A percentile compares a stretch with the other conserved stretches of the same genome.
Evolutionary conservation across 2,329 filamentous ascomycete species (phyloP).

Genomic region (Metarhizium brunneum): DNA sequence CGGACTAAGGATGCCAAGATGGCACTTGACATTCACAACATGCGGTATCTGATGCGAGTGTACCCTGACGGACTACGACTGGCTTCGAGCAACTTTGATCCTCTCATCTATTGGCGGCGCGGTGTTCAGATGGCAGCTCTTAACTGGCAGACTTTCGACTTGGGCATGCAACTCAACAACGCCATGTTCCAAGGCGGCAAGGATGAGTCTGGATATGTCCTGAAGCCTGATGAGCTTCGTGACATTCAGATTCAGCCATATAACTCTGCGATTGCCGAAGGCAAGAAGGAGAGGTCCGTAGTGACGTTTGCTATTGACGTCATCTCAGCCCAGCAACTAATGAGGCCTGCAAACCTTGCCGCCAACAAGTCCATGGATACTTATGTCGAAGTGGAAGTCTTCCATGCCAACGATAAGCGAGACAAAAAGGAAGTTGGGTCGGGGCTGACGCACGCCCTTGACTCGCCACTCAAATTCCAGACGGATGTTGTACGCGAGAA

Average conservation of each 20-base stretch:
- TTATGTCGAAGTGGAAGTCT: constrained; percentile 91
- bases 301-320: constrained; percentile 81
- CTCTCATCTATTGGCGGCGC: constrained; percentile 84
- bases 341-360: constrained; percentile 67
- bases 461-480: constrained; percentile 63
- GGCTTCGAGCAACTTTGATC: constrained; percentile 88
- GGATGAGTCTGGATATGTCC: constrained; percentile 82
- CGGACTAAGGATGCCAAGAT: constrained; percentile 67
- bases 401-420: constrained; percentile 85
- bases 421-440: constrained; percentile 73
- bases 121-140: constrained; percentile 96
- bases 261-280: constrained; percentile 40
- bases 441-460: constrained; percentile 32
- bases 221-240: constrained; percentile 83
- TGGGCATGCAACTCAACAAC: constrained; percentile 91
- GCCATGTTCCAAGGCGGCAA: constrained; percentile 92
- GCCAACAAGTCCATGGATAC: constrained; percentile 72
- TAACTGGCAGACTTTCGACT: constrained; percentile 97
- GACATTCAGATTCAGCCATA: constrained; percentile 52
- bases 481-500: constrained; percentile 79
- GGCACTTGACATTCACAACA: constrained; percentile 80
- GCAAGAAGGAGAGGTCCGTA: constrained; percentile 69
- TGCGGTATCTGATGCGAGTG: constrained; percentile 83
- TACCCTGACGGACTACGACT: constrained; percentile 80
- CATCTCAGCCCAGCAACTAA: constrained; percentile 90